These are phyloP conservation scores for Pulicaria dysenterica DNA, from an alignment of 129 eudicot genomes.

Conservation along the genomic window DNA sequence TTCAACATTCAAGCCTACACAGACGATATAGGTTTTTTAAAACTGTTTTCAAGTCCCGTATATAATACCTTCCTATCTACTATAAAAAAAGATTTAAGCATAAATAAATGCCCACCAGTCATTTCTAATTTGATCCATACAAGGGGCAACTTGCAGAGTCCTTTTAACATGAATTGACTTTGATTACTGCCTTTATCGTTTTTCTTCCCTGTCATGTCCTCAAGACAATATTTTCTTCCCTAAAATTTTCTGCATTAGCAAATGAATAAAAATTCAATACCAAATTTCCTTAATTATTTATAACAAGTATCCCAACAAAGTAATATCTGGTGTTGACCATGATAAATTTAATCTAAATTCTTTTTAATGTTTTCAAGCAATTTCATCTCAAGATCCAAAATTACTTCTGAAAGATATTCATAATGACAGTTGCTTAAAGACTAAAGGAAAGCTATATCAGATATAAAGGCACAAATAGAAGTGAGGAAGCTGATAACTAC, in stretches of 20 bases:
- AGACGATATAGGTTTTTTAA: not conserved
- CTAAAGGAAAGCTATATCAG: not conserved
- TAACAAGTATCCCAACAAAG: not conserved
- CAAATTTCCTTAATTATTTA: not conserved
- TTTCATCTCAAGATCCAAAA: conserved; percentile 1
- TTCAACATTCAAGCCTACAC: conserved; percentile 71
- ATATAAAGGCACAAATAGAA: not conserved
- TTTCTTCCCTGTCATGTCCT: conserved; percentile 24
- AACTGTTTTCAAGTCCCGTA: not conserved
- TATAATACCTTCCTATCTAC: not conserved
- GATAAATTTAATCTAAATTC: not conserved
- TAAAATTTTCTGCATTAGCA: conserved; percentile 44
- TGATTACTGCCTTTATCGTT: conserved; percentile 31
- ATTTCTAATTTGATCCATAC: conserved; percentile 96
- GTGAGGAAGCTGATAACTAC: not conserved
- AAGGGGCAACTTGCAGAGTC: conserved; percentile 66
- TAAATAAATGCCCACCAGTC: conserved; percentile 56
- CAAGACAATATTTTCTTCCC: conserved; percentile 35
- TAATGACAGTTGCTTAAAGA: not conserved
- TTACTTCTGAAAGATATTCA: not conserved
- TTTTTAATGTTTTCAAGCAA: not conserved
- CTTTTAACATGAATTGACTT: conserved; percentile 16
- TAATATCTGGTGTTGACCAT: not conserved
- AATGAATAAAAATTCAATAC: not conserved
- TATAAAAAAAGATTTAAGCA: not conserved